phyloP scores from a whole-genome alignment of 2,329 filamentous ascomycete genomes.

The Dichotomopilus funicola region DNA sequence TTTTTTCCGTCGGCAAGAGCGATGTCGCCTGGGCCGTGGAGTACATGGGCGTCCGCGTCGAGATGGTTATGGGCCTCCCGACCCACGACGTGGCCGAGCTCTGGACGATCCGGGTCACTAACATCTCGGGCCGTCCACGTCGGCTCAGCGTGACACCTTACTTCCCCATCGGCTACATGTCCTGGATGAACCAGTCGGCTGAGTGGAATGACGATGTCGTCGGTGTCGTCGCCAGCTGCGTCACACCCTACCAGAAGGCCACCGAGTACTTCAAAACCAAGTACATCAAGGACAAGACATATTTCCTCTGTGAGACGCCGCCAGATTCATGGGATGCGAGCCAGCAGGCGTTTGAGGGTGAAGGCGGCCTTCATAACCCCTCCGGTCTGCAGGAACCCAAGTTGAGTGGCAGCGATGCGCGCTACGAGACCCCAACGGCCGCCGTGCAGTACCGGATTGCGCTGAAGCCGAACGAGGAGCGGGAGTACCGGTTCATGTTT shows the following conservation, averaged over 20 bases:
- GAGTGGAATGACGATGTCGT: conserved; percentile 43
- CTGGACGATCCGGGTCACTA: conserved; percentile 48
- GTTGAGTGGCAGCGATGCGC: conserved; percentile 42
- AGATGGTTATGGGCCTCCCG: conserved; percentile 46
- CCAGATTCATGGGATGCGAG: conserved; percentile 48
- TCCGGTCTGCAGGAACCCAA: conserved; percentile 32
- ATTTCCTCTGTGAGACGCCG: conserved; percentile 46
- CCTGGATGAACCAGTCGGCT: conserved; percentile 55
- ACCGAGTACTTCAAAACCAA: conserved; percentile 53
- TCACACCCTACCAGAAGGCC: conserved; percentile 52
- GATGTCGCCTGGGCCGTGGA: conserved; percentile 50
- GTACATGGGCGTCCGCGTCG: conserved; percentile 43
- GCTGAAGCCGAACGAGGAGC: conserved; percentile 34
- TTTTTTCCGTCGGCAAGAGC: conserved; percentile 49
- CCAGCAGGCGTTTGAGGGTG: conserved; percentile 48
- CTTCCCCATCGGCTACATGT: conserved; percentile 55
- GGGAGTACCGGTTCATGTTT: conserved; percentile 48
- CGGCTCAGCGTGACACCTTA: conserved; percentile 49
- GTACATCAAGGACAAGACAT: conserved; percentile 50
- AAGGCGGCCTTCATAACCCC: conserved; percentile 48
- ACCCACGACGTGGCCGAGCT: conserved; percentile 50
- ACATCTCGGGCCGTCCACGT: conserved; percentile 39
- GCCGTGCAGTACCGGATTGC: conserved; percentile 45
- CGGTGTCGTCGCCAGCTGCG: conserved; percentile 45
- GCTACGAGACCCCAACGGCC: conserved; percentile 49